phyloP scores from a whole-genome alignment of 2,329 filamentous ascomycete genomes.

The Beauveria australis region DNA sequence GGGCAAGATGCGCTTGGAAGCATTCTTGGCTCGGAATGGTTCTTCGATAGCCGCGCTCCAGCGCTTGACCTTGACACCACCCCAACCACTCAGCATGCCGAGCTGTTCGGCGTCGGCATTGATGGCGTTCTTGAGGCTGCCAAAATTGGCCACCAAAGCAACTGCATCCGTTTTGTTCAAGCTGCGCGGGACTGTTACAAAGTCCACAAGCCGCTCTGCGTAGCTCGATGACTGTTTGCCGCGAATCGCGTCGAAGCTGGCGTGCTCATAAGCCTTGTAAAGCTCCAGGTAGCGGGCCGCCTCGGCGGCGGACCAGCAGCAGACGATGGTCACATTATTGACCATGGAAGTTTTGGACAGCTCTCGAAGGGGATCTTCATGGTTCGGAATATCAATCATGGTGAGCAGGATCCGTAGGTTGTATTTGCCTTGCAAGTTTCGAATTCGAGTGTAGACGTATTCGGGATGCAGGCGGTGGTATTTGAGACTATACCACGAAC shows the following conservation, averaged over 20 bases:
- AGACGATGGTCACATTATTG: constrained; percentile 84
- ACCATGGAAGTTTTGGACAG: constrained; percentile 86
- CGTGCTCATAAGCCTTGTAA: constrained; percentile 91
- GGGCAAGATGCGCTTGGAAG: constrained; percentile 40
- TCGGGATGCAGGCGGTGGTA: constrained; percentile 96
- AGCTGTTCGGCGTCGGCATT: constrained; percentile 86
- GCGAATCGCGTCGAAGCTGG: constrained; percentile 69
- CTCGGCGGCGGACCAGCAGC: constrained; percentile 92
- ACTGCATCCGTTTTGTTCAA: constrained; percentile 95
- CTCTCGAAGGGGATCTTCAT: constrained; percentile 83
- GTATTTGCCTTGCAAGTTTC: constrained; percentile 75
- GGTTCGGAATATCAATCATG: constrained; percentile 92
- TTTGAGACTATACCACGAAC: constrained; percentile 54
- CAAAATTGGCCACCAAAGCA: constrained; percentile 83
- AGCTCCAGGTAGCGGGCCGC: constrained; percentile 89
- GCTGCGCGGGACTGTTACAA: constrained; percentile 80
- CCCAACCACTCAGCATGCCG: constrained; percentile 80
- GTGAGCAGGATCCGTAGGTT: constrained; percentile 76
- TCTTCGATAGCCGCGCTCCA: constrained; percentile 79
- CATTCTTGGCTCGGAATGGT: constrained; percentile 70
- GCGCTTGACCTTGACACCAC: constrained; percentile 83
- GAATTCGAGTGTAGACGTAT: constrained; percentile 93
- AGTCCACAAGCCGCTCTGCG: constrained; percentile 80
- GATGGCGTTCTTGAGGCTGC: constrained; percentile 75
- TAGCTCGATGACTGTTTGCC: constrained; percentile 79